Percentiles rank a stretch among this genome's conserved stretches.
Evolutionary conservation across 2,329 filamentous ascomycete species (phyloP).

Genomic region (Penicillium sp.): DNA sequence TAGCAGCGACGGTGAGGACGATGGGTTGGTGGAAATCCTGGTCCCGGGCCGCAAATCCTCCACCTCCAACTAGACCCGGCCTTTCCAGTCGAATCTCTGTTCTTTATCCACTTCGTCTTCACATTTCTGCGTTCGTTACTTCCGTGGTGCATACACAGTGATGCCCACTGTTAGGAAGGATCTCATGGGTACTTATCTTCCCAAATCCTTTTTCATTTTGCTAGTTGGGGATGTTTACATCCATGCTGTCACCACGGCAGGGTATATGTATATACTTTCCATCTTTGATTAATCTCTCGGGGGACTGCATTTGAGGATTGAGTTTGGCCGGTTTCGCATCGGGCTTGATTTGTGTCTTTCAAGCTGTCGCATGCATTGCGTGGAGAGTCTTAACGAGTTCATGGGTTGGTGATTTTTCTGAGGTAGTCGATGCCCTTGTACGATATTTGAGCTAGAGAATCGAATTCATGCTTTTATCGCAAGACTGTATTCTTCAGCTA

Average conservation of each 20-base stretch:
- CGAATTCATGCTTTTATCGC: constrained; percentile 20
- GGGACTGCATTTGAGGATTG: constrained; percentile 14
- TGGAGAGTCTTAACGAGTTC: constrained; percentile 7
- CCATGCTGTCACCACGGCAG: constrained; percentile 10
- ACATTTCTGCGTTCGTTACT: constrained; percentile 7
- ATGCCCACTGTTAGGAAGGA: constrained; percentile 2
- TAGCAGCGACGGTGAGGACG: constrained; percentile 44
- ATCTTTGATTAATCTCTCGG: constrained; percentile 17
- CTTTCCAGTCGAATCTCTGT: background rate
- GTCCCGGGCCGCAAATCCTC: constrained; percentile 43
- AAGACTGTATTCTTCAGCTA: too few species aligned
- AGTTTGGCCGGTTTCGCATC: constrained; percentile 11
- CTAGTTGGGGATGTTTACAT: constrained; percentile 12
- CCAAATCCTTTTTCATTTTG: constrained; percentile 3
- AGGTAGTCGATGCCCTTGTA: constrained; percentile 20
- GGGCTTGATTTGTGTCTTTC: constrained; percentile 12
- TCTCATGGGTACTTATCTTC: constrained; percentile 7
- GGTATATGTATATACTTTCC: constrained; percentile 26
- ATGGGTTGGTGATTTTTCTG: constrained; percentile 11
- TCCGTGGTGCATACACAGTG: constrained; percentile 8
- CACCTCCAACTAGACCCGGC: constrained; percentile 17
- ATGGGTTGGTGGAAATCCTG: constrained; percentile 47
- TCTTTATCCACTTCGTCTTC: constrained; percentile 2
- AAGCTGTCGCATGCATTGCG: constrained; percentile 10
- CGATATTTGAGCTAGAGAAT: constrained; percentile 22